phyloP scores from a whole-genome alignment of 257 asterid genomes.

The Nicotiana attenuata region DNA sequence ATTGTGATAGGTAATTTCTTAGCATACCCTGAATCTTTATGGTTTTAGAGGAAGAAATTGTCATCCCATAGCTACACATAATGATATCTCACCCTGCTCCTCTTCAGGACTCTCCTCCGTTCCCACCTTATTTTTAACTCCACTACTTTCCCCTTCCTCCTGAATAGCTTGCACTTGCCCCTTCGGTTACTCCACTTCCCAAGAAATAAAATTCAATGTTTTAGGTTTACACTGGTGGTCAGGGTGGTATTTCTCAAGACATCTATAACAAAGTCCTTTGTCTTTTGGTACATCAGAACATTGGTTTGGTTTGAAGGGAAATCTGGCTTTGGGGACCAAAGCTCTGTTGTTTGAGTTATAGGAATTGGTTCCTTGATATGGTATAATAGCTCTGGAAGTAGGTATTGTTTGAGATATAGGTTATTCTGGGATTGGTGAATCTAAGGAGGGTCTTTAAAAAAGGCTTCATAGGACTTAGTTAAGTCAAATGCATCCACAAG shows the following conservation, averaged over 20 bases:
- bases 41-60: neutral
- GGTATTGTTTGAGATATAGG: neutral
- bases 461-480: neutral
- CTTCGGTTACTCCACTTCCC: neutral
- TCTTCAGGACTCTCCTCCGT: neutral
- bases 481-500: neutral
- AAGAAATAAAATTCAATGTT: neutral
- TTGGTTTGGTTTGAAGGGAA: neutral
- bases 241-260: no score
- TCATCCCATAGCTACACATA: neutral
- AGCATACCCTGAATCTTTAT: neutral
- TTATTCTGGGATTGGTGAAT: neutral
- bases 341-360: neutral
- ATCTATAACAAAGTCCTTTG: no score
- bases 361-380: neutral
- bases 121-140: no score
- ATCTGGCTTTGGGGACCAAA: neutral
- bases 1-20: neutral
- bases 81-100: neutral
- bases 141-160: neutral
- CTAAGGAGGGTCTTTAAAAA: neutral
- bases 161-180: neutral
- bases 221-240: neutral
- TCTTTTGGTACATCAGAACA: no score
- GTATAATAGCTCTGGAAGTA: neutral